Evolutionary conservation across 1,284 basidiomycete species (phyloP).

Genomic region (Tylopilus orsonianus): DNA sequence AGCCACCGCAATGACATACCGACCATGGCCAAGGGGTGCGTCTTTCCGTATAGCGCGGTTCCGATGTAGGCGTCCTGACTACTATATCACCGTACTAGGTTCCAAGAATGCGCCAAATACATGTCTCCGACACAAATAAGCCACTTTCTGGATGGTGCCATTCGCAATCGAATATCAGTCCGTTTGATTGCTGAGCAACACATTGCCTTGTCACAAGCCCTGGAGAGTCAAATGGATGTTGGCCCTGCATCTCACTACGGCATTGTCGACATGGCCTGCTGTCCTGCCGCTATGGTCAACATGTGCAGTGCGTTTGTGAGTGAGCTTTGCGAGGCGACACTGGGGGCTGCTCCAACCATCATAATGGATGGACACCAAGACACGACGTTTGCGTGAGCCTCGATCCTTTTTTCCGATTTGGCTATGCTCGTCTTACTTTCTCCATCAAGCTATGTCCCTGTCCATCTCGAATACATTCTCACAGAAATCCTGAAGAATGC

Average conservation of each 20-base stretch:
- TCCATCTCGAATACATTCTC: conserved; percentile 87
- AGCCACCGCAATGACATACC: conserved; percentile 87
- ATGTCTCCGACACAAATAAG: conserved; percentile 77
- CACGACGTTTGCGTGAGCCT: conserved; percentile 74
- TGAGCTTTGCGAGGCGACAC: conserved; percentile 84
- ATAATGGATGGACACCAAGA: conserved; percentile 68
- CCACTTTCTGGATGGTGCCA: conserved; percentile 80
- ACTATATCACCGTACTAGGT: conserved; percentile 45
- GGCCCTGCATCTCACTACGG: conserved; percentile 46
- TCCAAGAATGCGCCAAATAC: conserved; percentile 84
- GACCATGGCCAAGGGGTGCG: conserved; percentile 83
- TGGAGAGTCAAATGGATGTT: conserved; percentile 40
- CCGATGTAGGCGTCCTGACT: background rate
- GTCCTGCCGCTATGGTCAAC: conserved; percentile 66
- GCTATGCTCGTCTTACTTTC: conserved; percentile 7
- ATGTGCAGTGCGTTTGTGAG: conserved; percentile 81
- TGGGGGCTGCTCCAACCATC: conserved; percentile 70
- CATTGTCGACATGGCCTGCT: conserved; percentile 69
- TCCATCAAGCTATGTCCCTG: conserved; percentile 71
- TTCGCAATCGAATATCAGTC: conserved; percentile 84
- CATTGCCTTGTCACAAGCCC: conserved; percentile 73
- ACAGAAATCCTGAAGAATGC: conserved; percentile 88
- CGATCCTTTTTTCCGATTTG: background rate
- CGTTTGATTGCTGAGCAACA: conserved; percentile 93
- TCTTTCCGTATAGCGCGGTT: conserved; percentile 11